Conservation (phyloP, 2,329 filamentous ascomycete species). For the Chrysoporthe deuterocubensis region DNA sequence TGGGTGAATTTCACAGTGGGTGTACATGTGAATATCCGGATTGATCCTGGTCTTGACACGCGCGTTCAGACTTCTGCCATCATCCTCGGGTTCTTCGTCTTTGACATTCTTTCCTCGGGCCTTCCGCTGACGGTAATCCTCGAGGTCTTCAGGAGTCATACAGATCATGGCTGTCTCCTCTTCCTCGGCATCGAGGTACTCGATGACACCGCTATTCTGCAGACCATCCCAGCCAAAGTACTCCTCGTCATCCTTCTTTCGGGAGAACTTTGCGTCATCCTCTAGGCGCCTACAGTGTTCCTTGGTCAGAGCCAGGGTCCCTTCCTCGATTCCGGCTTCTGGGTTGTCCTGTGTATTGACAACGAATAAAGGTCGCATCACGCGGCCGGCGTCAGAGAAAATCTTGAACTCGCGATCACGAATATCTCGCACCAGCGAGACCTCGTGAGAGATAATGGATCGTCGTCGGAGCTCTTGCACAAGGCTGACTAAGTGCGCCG, state of each 20-base stretch:
- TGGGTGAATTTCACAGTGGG: constrained; percentile 98
- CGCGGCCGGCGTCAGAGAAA: constrained; percentile 94
- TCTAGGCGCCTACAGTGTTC: constrained; percentile 78
- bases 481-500: constrained; percentile 79
- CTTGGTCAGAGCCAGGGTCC: constrained; percentile 80
- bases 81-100: constrained; percentile 66
- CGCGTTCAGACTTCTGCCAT: constrained; percentile 73
- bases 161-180: constrained; percentile 99
- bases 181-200: constrained; percentile 97
- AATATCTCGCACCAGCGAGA: constrained; percentile 94
- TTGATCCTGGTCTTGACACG: constrained; percentile 89
- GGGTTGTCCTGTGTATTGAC: constrained; percentile 84
- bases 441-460: constrained; percentile 85
- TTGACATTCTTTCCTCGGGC: constrained; percentile 68
- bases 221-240: constrained; percentile 90
- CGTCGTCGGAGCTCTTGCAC: constrained; percentile 79
- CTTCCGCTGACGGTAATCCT: constrained; percentile 73
- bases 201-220: constrained; percentile 82
- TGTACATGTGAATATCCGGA: constrained; percentile 87
- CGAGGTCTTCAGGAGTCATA: constrained; percentile 96
- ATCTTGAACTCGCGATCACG: constrained; percentile 98
- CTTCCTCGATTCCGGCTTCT: constrained; percentile 62
- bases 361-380: constrained; percentile 91
- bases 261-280: constrained; percentile 63
- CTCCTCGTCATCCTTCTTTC: constrained; percentile 60